Conservation (phyloP, 495 filamentous ascomycete species). For the Podospora tetraspora region DNA sequence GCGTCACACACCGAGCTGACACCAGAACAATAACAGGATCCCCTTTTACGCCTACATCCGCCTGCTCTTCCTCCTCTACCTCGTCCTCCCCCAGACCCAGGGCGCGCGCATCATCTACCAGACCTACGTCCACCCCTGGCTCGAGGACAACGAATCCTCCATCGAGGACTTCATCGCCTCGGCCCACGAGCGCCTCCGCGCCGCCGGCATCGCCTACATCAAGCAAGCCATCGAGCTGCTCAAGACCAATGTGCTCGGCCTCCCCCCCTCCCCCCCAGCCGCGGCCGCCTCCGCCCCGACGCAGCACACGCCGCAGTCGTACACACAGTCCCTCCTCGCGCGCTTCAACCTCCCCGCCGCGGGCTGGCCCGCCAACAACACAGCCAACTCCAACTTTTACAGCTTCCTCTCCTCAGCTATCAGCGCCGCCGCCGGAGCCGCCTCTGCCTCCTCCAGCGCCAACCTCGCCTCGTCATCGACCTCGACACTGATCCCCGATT, state of each 20-base stretch:
- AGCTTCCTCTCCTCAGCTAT: constrained; percentile 68
- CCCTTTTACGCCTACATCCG: constrained; percentile 95
- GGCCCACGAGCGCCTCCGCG: constrained; percentile 72
- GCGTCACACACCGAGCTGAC: background rate
- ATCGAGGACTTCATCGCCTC: constrained; percentile 87
- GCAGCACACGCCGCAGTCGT: constrained; percentile 50
- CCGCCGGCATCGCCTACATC: constrained; percentile 74
- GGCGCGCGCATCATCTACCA: constrained; percentile 83
- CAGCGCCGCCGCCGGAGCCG: constrained; percentile 29
- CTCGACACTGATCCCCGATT: constrained; percentile 61
- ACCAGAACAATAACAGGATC: constrained; percentile 48
- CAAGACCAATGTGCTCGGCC: constrained; percentile 66
- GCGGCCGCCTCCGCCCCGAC: constrained; percentile 35
- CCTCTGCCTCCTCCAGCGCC: background rate
- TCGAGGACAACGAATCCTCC: constrained; percentile 76
- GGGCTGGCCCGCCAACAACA: constrained; percentile 33
- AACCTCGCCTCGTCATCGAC: background rate
- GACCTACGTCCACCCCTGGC: constrained; percentile 79
- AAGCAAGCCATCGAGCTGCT: constrained; percentile 71
- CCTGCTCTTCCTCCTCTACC: constrained; percentile 81
- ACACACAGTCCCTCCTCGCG: constrained; percentile 74
- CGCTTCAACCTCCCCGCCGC: constrained; percentile 75
- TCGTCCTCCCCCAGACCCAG: constrained; percentile 94
- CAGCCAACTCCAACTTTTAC: constrained; percentile 59
- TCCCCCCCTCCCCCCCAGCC: constrained; percentile 49